Percentiles rank a stretch among this genome's conserved stretches.
Conservation (phyloP, 2,329 filamentous ascomycete genomes). For the Thelonectria olida region DNA sequence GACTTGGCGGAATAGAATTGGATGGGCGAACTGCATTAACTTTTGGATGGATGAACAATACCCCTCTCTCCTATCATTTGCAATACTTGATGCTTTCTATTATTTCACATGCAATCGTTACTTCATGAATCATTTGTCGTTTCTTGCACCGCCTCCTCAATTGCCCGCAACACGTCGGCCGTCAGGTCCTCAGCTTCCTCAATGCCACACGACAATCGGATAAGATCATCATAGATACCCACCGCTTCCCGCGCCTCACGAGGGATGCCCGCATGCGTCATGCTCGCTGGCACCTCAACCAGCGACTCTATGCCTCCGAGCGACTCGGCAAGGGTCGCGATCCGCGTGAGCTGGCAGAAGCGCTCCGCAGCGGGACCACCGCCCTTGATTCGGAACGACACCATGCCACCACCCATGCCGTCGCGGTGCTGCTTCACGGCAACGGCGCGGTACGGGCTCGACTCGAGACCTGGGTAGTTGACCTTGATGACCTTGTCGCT, state of each 20-base stretch:
- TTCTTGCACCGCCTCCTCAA: conserved; percentile 76
- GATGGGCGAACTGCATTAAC: too few relatives aligned
- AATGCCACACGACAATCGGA: conserved; percentile 91
- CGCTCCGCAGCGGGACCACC: conserved; percentile 85
- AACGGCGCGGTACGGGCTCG: conserved; percentile 85
- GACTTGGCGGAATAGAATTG: too few relatives aligned
- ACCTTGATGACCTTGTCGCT: conserved; percentile 86
- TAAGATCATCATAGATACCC: conserved; percentile 93
- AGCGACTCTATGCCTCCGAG: conserved; percentile 92
- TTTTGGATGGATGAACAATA: too few relatives aligned
- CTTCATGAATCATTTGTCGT: too few relatives aligned
- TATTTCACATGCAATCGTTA: too few relatives aligned
- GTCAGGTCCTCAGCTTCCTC: conserved; percentile 89
- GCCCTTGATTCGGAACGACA: conserved; percentile 92
- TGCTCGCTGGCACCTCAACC: conserved; percentile 91
- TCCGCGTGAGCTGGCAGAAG: conserved; percentile 88
- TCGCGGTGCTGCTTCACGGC: conserved; percentile 93
- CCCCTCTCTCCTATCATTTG: too few relatives aligned
- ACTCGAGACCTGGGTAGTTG: conserved; percentile 92
- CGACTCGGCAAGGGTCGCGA: conserved; percentile 94
- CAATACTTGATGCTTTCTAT: too few relatives aligned
- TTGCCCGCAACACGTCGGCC: conserved; percentile 81
- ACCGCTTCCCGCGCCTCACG: conserved; percentile 88
- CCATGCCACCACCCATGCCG: conserved; percentile 95
- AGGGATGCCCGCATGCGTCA: conserved; percentile 98